Conservation (phyloP, 2,329 filamentous ascomycete genomes). For the Coccinonectria pachysandricola region DNA sequence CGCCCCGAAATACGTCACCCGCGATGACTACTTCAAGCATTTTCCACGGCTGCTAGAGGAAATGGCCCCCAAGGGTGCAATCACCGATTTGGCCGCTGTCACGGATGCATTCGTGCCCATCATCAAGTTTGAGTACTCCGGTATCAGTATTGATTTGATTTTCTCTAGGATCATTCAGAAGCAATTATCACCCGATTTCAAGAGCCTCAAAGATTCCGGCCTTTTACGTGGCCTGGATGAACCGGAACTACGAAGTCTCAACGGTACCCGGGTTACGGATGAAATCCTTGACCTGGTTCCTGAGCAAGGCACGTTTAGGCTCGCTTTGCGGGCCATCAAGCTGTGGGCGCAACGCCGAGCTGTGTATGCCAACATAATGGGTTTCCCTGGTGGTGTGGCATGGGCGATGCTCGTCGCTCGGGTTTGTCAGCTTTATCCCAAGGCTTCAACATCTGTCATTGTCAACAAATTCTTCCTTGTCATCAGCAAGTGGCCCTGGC, state of each 20-base stretch:
- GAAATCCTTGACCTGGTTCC: slow-evolving; percentile 85
- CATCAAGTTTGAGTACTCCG: slow-evolving; percentile 88
- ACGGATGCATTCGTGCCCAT: slow-evolving; percentile 90
- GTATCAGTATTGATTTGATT: slow-evolving; percentile 92
- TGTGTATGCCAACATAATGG: slow-evolving; percentile 93
- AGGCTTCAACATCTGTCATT: slow-evolving; percentile 78
- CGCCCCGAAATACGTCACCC: slow-evolving; percentile 77
- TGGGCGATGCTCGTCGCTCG: slow-evolving; percentile 97
- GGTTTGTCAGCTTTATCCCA: slow-evolving; percentile 92
- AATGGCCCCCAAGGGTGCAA: slow-evolving; percentile 66
- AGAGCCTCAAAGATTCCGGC: slow-evolving; percentile 71
- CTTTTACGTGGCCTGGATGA: slow-evolving; percentile 81
- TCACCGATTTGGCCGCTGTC: slow-evolving; percentile 76
- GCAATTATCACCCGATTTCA: slow-evolving; percentile 55
- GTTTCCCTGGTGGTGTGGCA: slow-evolving; percentile 91
- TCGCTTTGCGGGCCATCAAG: slow-evolving; percentile 86
- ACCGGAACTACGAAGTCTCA: slow-evolving; percentile 76
- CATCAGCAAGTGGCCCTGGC: slow-evolving; percentile 88
- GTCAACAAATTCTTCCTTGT: slow-evolving; percentile 92
- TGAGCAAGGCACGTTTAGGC: slow-evolving; percentile 78
- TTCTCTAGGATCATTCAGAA: slow-evolving; percentile 66
- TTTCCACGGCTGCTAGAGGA: slow-evolving; percentile 73
- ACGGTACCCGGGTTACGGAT: slow-evolving; percentile 88
- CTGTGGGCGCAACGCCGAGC: slow-evolving; percentile 89
- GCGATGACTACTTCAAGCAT: slow-evolving; percentile 83